Percentiles rank a stretch among this genome's conserved stretches.
phyloP scores from a whole-genome alignment of 331 rosid genomes.

The Stylosanthes scabra region DNA sequence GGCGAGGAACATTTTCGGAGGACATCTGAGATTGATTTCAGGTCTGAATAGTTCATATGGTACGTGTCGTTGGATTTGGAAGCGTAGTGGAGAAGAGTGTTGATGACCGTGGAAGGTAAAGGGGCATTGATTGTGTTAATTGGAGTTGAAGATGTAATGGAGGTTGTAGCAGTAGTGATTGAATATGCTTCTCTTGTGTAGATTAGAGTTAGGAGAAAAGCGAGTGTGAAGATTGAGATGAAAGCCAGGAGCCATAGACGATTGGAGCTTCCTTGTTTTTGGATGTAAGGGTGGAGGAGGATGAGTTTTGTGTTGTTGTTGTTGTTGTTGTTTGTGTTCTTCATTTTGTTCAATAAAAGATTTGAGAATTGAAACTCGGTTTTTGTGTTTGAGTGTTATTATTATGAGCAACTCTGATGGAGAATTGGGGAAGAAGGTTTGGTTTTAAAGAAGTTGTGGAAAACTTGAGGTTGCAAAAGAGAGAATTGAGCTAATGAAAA shows the following conservation, averaged over 20 bases:
- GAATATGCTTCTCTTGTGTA: slow-evolving; percentile 71
- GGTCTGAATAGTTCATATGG: slow-evolving; percentile 84
- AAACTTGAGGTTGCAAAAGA: slow-evolving; percentile 42
- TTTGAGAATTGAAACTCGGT: not conserved
- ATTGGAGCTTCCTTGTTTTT: slow-evolving; percentile 90
- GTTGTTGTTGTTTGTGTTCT: slow-evolving; percentile 65
- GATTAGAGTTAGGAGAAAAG: slow-evolving; percentile 77
- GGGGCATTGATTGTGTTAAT: slow-evolving; percentile 35
- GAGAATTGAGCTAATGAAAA: slow-evolving; percentile 58
- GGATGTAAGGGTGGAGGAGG: slow-evolving; percentile 97
- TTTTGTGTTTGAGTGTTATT: too few species aligned
- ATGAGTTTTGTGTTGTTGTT: slow-evolving; percentile 82
- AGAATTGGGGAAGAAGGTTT: slow-evolving; percentile 46
- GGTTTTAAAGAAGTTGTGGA: slow-evolving; percentile 64
- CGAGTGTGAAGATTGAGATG: slow-evolving; percentile 80
- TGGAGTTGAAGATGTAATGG: slow-evolving; percentile 38
- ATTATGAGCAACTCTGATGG: slow-evolving; percentile 38
- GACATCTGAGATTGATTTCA: slow-evolving; percentile 83
- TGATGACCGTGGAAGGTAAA: slow-evolving; percentile 77
- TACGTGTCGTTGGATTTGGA: slow-evolving; percentile 82
- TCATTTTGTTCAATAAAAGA: not conserved
- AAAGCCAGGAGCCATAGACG: slow-evolving; percentile 84
- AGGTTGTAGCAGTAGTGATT: slow-evolving; percentile 22
- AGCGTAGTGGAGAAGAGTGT: slow-evolving; percentile 85
- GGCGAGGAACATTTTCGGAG: slow-evolving; percentile 84